Base-by-base conservation (phyloP, 2,329 filamentous ascomycete species). In the Sporothrix globosa region DNA sequence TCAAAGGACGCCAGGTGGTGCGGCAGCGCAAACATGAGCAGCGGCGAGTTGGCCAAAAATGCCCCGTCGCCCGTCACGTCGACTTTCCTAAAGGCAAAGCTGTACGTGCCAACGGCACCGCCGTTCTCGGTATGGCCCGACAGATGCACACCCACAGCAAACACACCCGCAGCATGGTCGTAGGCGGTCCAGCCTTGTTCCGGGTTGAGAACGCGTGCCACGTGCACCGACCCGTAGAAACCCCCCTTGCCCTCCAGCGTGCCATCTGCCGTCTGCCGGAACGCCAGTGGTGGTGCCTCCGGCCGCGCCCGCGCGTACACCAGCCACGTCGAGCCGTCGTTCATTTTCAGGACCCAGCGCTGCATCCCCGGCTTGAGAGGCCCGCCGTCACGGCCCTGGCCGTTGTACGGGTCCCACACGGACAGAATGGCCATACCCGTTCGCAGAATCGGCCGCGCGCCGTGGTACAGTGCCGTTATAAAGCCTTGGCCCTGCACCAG, bases 401-500 rank as follows among this genome's bases (percentile, higher is more conserved):
- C 44, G 24, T 63, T 63, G 58, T 63, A 19, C n/a, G n/a, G 58
- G 58, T 44, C 39, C 58, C n/a, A 14, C 7, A 70, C 41, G 2
- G 69, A 67, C 60, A 67, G 11, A 19, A 74, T 68, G 27, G 72
- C 71, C 52, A 60, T 86, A 0, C 88, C 89, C 27, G 90, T 91
- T 75, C 94, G 89, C 56, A 98, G 84, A 4, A 90, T 77, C 0
- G 95, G 95, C 9, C 88, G 89, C 0, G 88, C 84, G 41, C 88
- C 88, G 69, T 84, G 84, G 79, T 94, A 98, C 21, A 91, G 79
- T 0, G 85, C 94, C 4, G 94, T 97, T 21, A 97, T 83, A 75
- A 93, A 97, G 0, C 88, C 90, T 88, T 96, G 96, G 13, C 96
- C 96, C 77, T 98, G 95, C 0, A 97, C 88, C 9, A 97, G 77